These are phyloP conservation scores for Penicillium crystallinum DNA, from an alignment of 495 filamentous ascomycete species.

Conservation along the genomic window DNA sequence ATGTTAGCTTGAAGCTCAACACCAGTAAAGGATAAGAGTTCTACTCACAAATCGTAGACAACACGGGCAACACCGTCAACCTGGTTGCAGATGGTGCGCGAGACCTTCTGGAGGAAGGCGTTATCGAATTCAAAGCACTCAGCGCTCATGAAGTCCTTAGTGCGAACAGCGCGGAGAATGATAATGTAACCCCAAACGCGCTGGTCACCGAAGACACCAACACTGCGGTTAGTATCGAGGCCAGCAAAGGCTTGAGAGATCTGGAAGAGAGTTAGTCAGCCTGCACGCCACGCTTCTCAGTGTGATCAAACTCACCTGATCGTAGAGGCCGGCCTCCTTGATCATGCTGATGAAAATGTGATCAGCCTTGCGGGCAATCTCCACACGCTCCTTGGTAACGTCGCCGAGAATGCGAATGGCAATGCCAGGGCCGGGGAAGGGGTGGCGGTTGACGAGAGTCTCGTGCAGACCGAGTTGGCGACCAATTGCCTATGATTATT, in stretches of 20 bases:
- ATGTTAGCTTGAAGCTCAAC: no score
- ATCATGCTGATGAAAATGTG: slow-evolving; percentile 83
- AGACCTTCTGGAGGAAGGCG: slow-evolving; percentile 47
- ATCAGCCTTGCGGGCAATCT: slow-evolving; percentile 79
- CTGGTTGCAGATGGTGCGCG: slow-evolving; percentile 66
- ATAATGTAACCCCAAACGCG: slow-evolving; percentile 55
- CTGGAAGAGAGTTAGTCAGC: no score
- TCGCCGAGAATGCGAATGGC: slow-evolving; percentile 88
- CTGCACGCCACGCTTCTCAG: no score
- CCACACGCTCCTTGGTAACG: slow-evolving; percentile 71
- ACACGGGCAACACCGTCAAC: slow-evolving; percentile 67
- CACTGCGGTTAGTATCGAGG: slow-evolving; percentile 53
- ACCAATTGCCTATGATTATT: background rate
- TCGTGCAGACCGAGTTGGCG: background rate
- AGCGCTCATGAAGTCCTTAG: slow-evolving; percentile 82
- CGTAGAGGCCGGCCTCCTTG: slow-evolving; percentile 74
- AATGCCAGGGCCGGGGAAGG: slow-evolving; percentile 60
- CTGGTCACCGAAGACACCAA: slow-evolving; percentile 78
- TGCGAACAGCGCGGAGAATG: slow-evolving; percentile 67
- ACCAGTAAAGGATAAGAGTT: no score
- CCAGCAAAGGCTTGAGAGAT: slow-evolving; percentile 81
- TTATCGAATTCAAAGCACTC: slow-evolving; percentile 62
- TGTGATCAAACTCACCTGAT: slow-evolving; percentile 32
- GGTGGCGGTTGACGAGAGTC: background rate
- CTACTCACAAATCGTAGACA: slow-evolving; percentile 46